These are phyloP conservation scores for Huntiella abstrusa DNA, from an alignment of 2,329 filamentous ascomycete genomes.

Conservation along the genomic window DNA sequence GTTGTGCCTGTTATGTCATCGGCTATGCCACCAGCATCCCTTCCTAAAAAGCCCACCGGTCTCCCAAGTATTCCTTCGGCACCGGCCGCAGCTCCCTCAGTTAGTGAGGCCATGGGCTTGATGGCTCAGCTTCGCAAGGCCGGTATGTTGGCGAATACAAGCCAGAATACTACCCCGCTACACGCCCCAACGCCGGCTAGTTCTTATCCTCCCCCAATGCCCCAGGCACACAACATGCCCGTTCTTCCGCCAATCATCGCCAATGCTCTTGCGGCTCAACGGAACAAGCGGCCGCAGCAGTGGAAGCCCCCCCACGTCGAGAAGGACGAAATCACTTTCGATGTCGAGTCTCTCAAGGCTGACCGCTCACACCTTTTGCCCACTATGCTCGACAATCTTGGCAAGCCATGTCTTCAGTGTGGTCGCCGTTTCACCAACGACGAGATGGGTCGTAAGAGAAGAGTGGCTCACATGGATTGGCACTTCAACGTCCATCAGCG, in stretches of 20 bases:
- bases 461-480: slow-evolving; percentile 91
- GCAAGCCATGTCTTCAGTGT: slow-evolving; percentile 79
- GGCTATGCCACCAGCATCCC: slow-evolving; percentile 8
- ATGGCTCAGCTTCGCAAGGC: slow-evolving; percentile 49
- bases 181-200: slow-evolving; percentile 17
- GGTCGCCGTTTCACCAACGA: slow-evolving; percentile 69
- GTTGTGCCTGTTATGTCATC: slow-evolving; percentile 13
- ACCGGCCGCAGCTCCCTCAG: slow-evolving; percentile 18
- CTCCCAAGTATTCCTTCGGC: neutral
- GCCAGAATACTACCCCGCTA: neutral
- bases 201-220: slow-evolving; percentile 15
- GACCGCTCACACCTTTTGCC: slow-evolving; percentile 45
- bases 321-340: slow-evolving; percentile 27
- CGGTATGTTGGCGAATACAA: slow-evolving; percentile 38
- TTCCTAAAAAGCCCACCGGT: neutral
- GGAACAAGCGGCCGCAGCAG: slow-evolving; percentile 8
- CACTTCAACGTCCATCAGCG: slow-evolving; percentile 88
- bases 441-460: slow-evolving; percentile 62
- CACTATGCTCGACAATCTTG: slow-evolving; percentile 59
- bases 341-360: slow-evolving; percentile 47
- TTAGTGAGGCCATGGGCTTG: slow-evolving; percentile 36
- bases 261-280: slow-evolving; percentile 19
- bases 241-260: slow-evolving; percentile 18
- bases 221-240: slow-evolving; percentile 17
- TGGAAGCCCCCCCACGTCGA: slow-evolving; percentile 15